A percentile compares a stretch with the other conserved stretches of the same genome.
These are phyloP conservation scores for Tylopilus intermedius DNA, from an alignment of 768 basidiomycete genomes.

Conservation along the genomic window DNA sequence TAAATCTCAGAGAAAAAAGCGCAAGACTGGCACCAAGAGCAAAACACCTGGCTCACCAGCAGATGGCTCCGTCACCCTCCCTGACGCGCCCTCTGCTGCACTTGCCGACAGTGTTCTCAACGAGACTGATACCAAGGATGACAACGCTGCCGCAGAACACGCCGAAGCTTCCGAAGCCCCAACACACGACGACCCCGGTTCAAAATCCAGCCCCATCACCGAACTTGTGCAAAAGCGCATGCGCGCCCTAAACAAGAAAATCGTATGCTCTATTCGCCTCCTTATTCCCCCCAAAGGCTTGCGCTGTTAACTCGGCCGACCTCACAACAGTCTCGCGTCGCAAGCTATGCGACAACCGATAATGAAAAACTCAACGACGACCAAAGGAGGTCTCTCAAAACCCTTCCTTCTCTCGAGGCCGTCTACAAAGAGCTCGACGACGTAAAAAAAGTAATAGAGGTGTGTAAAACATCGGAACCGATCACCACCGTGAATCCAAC, in stretches of 20 bases:
- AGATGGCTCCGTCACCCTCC: slow-evolving; percentile 33
- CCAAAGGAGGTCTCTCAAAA: slow-evolving; percentile 70
- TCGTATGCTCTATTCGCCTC: slow-evolving; percentile 45
- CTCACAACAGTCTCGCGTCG: slow-evolving; percentile 58
- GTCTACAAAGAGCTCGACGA: slow-evolving; percentile 79
- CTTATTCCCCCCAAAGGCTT: neutral
- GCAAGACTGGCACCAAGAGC: slow-evolving; percentile 50
- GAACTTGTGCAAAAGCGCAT: slow-evolving; percentile 78
- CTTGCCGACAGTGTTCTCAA: slow-evolving; percentile 50
- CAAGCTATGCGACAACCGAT: slow-evolving; percentile 62
- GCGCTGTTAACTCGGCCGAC: slow-evolving; percentile 9
- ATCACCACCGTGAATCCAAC: neutral
- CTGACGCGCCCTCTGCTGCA: slow-evolving; percentile 44
- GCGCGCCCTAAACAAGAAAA: slow-evolving; percentile 77
- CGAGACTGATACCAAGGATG: slow-evolving; percentile 43
- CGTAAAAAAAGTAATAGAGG: slow-evolving; percentile 81
- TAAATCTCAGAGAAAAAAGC: slow-evolving; percentile 67
- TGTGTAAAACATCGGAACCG: slow-evolving; percentile 40
- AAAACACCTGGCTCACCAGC: slow-evolving; percentile 45
- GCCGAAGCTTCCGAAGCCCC: slow-evolving; percentile 39
- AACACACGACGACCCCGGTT: slow-evolving; percentile 38
- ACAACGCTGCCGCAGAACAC: slow-evolving; percentile 42
- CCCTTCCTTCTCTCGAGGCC: slow-evolving; percentile 71
- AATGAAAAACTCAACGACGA: slow-evolving; percentile 80
- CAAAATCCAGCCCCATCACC: slow-evolving; percentile 64